phyloP scores from a whole-genome alignment of 2,329 filamentous ascomycete genomes.

The Microdochium bolleyi region DNA sequence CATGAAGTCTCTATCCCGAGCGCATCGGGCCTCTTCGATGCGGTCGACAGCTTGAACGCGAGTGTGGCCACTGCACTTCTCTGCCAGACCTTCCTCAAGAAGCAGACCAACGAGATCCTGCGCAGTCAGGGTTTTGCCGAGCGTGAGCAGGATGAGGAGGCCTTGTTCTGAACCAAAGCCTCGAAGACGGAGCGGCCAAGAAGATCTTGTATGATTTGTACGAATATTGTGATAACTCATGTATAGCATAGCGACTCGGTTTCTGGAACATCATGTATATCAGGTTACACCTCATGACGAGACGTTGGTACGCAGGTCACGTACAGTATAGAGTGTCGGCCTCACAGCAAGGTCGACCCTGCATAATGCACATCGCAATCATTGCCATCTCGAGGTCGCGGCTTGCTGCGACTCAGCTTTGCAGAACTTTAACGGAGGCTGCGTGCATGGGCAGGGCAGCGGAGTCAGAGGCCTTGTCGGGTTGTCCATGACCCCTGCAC shows the following conservation, averaged over 20 bases:
- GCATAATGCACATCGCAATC: too few relatives aligned
- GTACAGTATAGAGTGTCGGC: too few relatives aligned
- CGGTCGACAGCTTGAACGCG: slow-evolving; percentile 87
- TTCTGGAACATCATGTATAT: not conserved
- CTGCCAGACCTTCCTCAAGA: slow-evolving; percentile 58
- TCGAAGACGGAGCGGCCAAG: not conserved
- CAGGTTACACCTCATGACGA: too few relatives aligned
- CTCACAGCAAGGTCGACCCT: too few relatives aligned
- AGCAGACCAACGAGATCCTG: slow-evolving; percentile 9
- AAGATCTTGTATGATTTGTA: not conserved
- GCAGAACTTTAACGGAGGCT: too few relatives aligned
- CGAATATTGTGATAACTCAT: not conserved
- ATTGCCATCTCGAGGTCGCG: too few relatives aligned
- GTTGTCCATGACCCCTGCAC: too few relatives aligned
- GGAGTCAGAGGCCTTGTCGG: too few relatives aligned
- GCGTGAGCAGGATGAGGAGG: slow-evolving; percentile 12
- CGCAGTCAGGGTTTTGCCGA: slow-evolving; percentile 7
- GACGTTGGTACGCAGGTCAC: too few relatives aligned
- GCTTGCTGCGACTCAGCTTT: too few relatives aligned
- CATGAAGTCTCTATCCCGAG: slow-evolving; percentile 57
- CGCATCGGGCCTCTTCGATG: slow-evolving; percentile 39
- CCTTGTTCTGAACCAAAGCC: slow-evolving; percentile 1
- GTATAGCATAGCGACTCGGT: not conserved
- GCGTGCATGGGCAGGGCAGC: too few relatives aligned
- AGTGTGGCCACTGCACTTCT: slow-evolving; percentile 79